Evolutionary conservation across 2,329 filamentous ascomycete species (phyloP), one percentile per base, ranked within the genome.

Genomic region (Stagonosporopsis cucurbitacearum): DNA sequence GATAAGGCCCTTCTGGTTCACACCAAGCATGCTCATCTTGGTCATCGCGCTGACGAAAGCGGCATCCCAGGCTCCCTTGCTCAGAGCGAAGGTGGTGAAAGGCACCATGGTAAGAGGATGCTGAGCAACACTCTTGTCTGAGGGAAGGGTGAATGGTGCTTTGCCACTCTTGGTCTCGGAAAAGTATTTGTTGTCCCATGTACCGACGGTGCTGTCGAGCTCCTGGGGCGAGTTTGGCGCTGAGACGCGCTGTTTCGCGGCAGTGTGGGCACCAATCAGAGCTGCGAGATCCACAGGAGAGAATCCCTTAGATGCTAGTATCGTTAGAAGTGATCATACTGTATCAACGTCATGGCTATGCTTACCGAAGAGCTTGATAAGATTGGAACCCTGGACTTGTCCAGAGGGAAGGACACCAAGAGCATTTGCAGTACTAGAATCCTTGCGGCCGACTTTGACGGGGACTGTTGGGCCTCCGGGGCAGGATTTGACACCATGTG

Each of bases 131-230:
- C 63, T 69, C 58, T 62, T 70, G 46, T 75, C 73, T 0, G 69
- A 48, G 6, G 58, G 57, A 0, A 75, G 57, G 0, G 66, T 72
- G 26, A 69, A 71, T 0, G 74, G 72, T 2, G 72, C 71, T 15
- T 47, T 64, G 5, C 66, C 65, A 1, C 39, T 53, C 28, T 66
- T 60, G 1, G 72, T 76, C 52, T 77, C 70, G 2, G 53, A 50
- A 55, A 75, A 77, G 61, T 64, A 77, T 19, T 67, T 70, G 45
- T 69, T 68, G 50, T 77, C 74, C 75, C 75, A 77, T 15, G 62
- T 51, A 3, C 75, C 75, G 2, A 71, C 69, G 1, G 74, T 75
- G 1, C 69, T 67, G 59, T 77, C 75, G 22, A 76, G 60, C 11
- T 68, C 63, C 1, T 69, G 68, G 0, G 64, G 63, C 11, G 54